Evolutionary conservation across 768 basidiomycete species (phyloP).

Genomic region (Boletus reticulatus): DNA sequence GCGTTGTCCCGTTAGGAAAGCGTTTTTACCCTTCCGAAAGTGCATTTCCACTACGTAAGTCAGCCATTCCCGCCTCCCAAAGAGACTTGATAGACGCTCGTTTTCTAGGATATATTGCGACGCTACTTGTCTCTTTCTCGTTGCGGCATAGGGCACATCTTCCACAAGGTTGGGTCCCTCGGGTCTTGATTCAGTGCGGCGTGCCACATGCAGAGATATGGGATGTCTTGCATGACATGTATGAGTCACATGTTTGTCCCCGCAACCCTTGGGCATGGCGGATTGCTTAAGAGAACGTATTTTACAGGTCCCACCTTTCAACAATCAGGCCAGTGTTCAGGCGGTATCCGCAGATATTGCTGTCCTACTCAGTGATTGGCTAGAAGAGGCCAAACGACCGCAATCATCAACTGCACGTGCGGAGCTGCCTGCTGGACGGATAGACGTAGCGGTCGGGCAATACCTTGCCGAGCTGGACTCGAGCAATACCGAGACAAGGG

Average conservation of each 20-base stretch:
- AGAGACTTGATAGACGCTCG: not conserved
- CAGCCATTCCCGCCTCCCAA: not conserved
- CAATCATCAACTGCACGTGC: conserved; percentile 59
- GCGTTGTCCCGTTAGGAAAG: conserved; percentile 71
- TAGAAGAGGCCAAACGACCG: conserved; percentile 71
- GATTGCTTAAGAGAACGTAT: conserved; percentile 2
- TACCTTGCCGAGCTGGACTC: conserved; percentile 72
- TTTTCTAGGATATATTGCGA: conserved; percentile 66
- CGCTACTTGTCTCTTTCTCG: conserved; percentile 72
- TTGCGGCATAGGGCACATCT: conserved; percentile 56
- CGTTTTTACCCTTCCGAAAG: conserved; percentile 90
- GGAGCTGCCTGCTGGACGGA: conserved; percentile 76
- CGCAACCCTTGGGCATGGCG: not conserved
- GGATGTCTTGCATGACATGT: conserved; percentile 83
- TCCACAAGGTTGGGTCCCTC: conserved; percentile 79
- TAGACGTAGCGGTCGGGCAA: conserved; percentile 70
- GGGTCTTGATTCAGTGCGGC: conserved; percentile 75
- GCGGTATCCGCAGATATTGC: conserved; percentile 81
- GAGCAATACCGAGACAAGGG: conserved; percentile 58
- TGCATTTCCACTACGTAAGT: conserved; percentile 83
- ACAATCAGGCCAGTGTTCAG: conserved; percentile 75
- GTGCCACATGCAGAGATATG: conserved; percentile 82
- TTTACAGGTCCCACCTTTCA: conserved; percentile 75
- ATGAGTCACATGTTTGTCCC: conserved; percentile 75
- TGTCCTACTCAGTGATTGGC: conserved; percentile 75